Conservation (phyloP, 371 early-diverging fungal genomes). For the Lichtheimia corymbifera region DNA sequence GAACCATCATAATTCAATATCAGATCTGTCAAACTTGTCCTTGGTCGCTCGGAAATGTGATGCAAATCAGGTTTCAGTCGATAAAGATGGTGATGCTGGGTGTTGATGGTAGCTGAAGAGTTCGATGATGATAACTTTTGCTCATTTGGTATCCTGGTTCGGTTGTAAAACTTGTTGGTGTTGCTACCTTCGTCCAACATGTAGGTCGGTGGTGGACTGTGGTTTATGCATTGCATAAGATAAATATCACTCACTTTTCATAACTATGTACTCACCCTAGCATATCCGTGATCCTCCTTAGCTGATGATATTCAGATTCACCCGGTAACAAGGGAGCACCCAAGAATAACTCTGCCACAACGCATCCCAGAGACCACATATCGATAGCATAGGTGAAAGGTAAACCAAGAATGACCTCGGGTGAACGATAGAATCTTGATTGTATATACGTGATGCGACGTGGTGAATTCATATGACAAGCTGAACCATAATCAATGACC, state of each 20-base stretch:
- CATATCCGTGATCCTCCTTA: constrained; percentile 84
- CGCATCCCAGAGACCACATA: constrained; percentile 99
- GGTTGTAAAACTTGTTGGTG: constrained; percentile 71
- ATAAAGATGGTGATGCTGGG: neutral
- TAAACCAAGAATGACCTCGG: constrained; percentile 94
- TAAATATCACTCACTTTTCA: neutral
- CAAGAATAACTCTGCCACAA: constrained; percentile 95
- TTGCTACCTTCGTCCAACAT: constrained; percentile 86
- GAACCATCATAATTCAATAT: constrained; percentile 7
- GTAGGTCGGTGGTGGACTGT: constrained; percentile 68
- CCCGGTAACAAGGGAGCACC: constrained; percentile 94
- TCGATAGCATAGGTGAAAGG: constrained; percentile 93
- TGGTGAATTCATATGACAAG: constrained; percentile 79
- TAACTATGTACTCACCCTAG: constrained; percentile 60
- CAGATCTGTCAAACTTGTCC: constrained; percentile 55
- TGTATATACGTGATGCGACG: constrained; percentile 93
- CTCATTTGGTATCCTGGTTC: constrained; percentile 33
- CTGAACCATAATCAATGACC: constrained; percentile 98
- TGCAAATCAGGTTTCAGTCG: too few relatives aligned
- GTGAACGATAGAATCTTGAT: constrained; percentile 95
- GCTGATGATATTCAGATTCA: constrained; percentile 86
- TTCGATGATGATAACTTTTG: neutral
- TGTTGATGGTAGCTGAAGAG: neutral
- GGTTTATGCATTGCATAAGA: neutral
- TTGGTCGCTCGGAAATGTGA: constrained; percentile 20